Percentiles rank a stretch among this genome's conserved stretches.
Evolutionary conservation across 2,329 filamentous ascomycete genomes (phyloP).

Genomic region (Aureobasidium sp.): DNA sequence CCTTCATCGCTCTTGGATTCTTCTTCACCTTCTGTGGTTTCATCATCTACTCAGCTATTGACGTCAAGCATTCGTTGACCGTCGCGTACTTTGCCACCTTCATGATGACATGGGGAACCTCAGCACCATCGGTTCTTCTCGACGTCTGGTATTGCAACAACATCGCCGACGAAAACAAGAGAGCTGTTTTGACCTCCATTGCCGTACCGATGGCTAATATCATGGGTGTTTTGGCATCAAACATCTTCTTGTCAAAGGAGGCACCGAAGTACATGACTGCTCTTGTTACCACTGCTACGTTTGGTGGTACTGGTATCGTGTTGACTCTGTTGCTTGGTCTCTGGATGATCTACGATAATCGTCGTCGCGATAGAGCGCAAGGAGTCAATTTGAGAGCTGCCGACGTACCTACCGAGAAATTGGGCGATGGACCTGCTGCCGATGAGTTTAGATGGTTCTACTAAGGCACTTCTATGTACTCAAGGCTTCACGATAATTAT

Average conservation of each 20-base stretch:
- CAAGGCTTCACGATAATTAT: not conserved
- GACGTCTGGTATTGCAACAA: slow-evolving; percentile 77
- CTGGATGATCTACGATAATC: slow-evolving; percentile 62
- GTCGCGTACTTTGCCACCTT: slow-evolving; percentile 71
- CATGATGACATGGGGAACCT: slow-evolving; percentile 76
- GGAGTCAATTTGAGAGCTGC: slow-evolving; percentile 49
- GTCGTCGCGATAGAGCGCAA: slow-evolving; percentile 49
- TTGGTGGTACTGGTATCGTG: slow-evolving; percentile 53
- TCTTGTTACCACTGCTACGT: slow-evolving; percentile 56
- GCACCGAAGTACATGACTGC: slow-evolving; percentile 61
- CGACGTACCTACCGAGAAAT: slow-evolving; percentile 39
- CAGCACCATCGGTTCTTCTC: slow-evolving; percentile 63
- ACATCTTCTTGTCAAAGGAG: slow-evolving; percentile 59
- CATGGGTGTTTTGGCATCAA: slow-evolving; percentile 64
- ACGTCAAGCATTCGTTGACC: slow-evolving; percentile 52
- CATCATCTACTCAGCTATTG: slow-evolving; percentile 67
- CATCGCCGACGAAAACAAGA: slow-evolving; percentile 66
- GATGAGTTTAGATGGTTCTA: slow-evolving; percentile 40
- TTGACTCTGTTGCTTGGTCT: slow-evolving; percentile 50
- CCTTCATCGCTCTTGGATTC: slow-evolving; percentile 69
- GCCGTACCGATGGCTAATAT: slow-evolving; percentile 69
- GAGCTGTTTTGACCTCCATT: slow-evolving; percentile 62
- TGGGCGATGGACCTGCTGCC: slow-evolving; percentile 38
- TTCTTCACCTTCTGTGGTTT: slow-evolving; percentile 69
- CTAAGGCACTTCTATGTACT: slow-evolving; percentile 6